Base-by-base conservation (phyloP, 2,329 filamentous ascomycete genomes). In the Aspergillus novofumigatus region DNA sequence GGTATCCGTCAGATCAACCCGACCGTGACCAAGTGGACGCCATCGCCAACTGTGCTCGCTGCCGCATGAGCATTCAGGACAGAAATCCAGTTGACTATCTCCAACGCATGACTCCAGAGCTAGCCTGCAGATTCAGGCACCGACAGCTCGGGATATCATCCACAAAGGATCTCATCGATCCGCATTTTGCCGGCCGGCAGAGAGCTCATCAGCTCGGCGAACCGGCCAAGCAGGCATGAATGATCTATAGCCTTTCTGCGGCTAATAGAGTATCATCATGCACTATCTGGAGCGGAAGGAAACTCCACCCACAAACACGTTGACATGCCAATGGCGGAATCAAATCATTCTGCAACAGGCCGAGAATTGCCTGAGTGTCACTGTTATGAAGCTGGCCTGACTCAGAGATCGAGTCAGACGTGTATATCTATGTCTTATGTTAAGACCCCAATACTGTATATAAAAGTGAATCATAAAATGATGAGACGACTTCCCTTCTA, bases 1-100 rank as follows among this genome's bases (percentile, higher is more conserved):
- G 71, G 71, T 11, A 68, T 73, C 26, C 64, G 59, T 2, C 60
- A 65, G 49, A 28, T 65, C 4, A 69, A 71, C 52, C 67, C 70
- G 23, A 67, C 62, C 1, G 65, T 75, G 25, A 75, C 72, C 2
- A 72, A 72, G 61, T 74, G 71, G 72, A 72, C 67, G 28, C 72
- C 72, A 6, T 73, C 70, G 29, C 69, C 72, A 4, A 66, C 62
- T 25, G 71, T 74, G 1, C 59, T 67, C 11, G 65, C 68, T 17
- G 66, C 58, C 6, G 69, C 68, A 28, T 73, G 69, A 69, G 32
- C 3, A 2, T 23, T 41, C 20, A 42, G 26, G 4, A 26, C 17
- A 42, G 9, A 21, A 21, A 8, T 4, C 11, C 41, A 20, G n/a
- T 4, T 4, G 9, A 10, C 8, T 23, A 44, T 11, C 41, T 44